These are phyloP conservation scores for Naganishia onofrii DNA, from an alignment of 768 basidiomycete genomes.

Conservation along the genomic window DNA sequence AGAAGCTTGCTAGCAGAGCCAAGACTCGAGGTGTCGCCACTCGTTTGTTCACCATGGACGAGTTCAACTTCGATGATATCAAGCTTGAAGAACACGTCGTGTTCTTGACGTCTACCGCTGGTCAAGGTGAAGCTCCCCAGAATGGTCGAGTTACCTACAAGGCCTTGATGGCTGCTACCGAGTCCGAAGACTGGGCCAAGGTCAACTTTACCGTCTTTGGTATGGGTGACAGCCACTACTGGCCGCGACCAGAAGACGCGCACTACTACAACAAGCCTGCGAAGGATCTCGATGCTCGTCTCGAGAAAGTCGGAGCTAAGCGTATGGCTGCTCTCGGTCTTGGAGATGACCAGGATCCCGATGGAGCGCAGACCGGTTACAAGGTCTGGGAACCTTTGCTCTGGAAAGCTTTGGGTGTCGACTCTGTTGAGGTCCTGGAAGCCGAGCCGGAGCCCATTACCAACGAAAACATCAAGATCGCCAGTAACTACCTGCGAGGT, in stretches of 20 bases:
- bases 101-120: conserved; percentile 87
- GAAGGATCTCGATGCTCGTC: conserved; percentile 78
- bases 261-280: conserved; percentile 97
- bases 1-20: conserved; percentile 75
- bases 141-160: conserved; percentile 90
- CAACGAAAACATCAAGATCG: conserved; percentile 99
- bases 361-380: conserved; percentile 94
- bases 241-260: conserved; percentile 95
- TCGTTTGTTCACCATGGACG: conserved; percentile 74
- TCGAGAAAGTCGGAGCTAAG: conserved; percentile 75
- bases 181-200: conserved; percentile 62
- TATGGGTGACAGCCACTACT: conserved; percentile 98
- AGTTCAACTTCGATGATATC: conserved; percentile 62
- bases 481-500: conserved; percentile 86
- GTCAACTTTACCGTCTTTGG: conserved; percentile 81
- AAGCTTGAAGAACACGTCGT: conserved; percentile 71
- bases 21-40: conserved; percentile 78
- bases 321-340: conserved; percentile 72
- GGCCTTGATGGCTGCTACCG: conserved; percentile 58
- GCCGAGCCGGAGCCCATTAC: conserved; percentile 95
- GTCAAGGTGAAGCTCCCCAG: conserved; percentile 96
- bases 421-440: conserved; percentile 78
- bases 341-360: conserved; percentile 95
- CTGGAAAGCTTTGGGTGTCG: conserved; percentile 94
- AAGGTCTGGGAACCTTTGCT: conserved; percentile 87